Base-by-base conservation (phyloP, 2,329 filamentous ascomycete species). In the Hymenoscyphus repandus region DNA sequence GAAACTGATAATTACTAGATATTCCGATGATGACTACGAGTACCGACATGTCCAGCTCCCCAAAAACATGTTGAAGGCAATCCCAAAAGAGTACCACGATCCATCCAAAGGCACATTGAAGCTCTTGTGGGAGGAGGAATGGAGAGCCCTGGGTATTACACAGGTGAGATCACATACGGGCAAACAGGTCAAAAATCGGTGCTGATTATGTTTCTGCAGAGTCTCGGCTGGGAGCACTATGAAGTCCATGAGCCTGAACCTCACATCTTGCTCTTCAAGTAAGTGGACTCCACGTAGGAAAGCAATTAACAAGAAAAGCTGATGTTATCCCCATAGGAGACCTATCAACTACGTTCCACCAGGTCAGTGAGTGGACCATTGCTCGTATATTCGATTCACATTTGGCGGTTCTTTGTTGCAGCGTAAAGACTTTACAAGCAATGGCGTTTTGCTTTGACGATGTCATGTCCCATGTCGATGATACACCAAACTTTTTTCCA, bases 211-310 rank as follows among this genome's bases (percentile, higher is more conserved):
- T 7, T 10, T 36, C 30, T 45, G 49, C 67, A 97, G 91, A 97
- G 92, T 75, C 76, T 99, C 64, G 93, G 93, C 51, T 99, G 93
- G 93, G 92, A 97, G 70, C 93, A 99, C 71, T 99, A 99, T 69
- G 93, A 99, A 71, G 93, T 99, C 49, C 93, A 99, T 70, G 93
- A 97, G 71, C 93, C 93, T 39, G 93, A 99, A 74, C 93, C 93
- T 58, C 93, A 99, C 70, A 99, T 99, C 65, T 80, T 99, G 49
- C 81, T 99, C 31, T 99, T 99, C 81, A 99, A 99, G 92, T 96
- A 74, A 70, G 88, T 76, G 36, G 37, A 6, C 17, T 51, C 49
- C 15, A 15, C 9, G 20, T 38, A 7, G 22, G n/a, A 22, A 27
- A 10, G 34, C n/a, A 7, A 11, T 46, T 20, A 11, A 13, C 27